phyloP scores from a whole-genome alignment of 2,329 filamentous ascomycete genomes.

The Curvularia lunata region DNA sequence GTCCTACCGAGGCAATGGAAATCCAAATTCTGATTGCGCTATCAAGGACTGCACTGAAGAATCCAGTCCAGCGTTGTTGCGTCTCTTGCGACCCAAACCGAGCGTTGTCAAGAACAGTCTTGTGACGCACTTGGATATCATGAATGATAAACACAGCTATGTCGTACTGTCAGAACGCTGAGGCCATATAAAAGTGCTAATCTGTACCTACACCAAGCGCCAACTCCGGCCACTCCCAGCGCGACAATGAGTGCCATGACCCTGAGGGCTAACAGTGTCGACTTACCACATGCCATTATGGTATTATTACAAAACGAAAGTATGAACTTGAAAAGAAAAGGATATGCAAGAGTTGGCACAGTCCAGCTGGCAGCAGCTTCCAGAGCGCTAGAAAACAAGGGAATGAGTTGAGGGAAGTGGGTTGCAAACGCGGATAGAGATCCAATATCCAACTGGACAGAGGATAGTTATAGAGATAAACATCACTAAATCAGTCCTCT shows the following conservation, averaged over 20 bases:
- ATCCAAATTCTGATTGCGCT: constrained; percentile 33
- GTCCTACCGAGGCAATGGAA: constrained; percentile 34
- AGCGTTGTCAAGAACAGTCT: constrained; percentile 20
- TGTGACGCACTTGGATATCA: constrained; percentile 30
- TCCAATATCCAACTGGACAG: neutral
- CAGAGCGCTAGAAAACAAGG: constrained; percentile 32
- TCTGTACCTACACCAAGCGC: constrained; percentile 33
- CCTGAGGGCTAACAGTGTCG: constrained; percentile 28
- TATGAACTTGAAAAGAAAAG: constrained; percentile 10
- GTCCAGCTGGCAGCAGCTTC: constrained; percentile 38
- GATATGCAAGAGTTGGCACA: constrained; percentile 19
- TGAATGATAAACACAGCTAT: constrained; percentile 29
- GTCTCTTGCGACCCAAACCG: constrained; percentile 13
- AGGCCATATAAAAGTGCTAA: neutral
- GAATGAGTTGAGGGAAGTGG: constrained; percentile 16
- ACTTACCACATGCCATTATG: constrained; percentile 28
- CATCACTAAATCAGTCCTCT: constrained; percentile 2
- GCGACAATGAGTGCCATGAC: constrained; percentile 30
- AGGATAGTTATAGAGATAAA: constrained; percentile 15
- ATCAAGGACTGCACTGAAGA: constrained; percentile 22
- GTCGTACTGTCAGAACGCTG: neutral
- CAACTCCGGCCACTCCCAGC: constrained; percentile 30
- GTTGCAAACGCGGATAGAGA: constrained; percentile 5
- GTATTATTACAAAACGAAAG: neutral
- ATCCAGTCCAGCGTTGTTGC: constrained; percentile 28